Percentiles rank a stretch among this genome's conserved stretches.
phyloP scores from a whole-genome alignment of 2,329 filamentous ascomycete genomes.

The Sodiomyces alkalinus region DNA sequence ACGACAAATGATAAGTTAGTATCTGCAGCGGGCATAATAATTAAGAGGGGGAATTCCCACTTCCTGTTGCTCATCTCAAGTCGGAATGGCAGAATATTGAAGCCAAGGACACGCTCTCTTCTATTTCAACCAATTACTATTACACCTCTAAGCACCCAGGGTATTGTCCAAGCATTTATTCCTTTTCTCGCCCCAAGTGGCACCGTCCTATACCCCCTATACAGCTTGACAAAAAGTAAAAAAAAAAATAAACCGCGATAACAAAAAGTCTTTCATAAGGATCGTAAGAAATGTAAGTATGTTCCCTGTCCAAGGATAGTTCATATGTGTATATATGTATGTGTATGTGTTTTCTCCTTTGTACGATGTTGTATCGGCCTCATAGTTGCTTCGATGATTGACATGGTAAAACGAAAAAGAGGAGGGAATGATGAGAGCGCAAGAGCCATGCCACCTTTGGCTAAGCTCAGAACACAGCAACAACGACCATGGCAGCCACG shows the following conservation, averaged over 20 bases:
- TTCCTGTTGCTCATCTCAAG: too few relatives aligned
- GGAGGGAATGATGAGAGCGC: too few relatives aligned
- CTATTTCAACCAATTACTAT: slow-evolving; percentile 6
- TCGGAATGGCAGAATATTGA: too few relatives aligned
- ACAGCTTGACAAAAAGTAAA: slow-evolving; percentile 1
- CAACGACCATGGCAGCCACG: slow-evolving; percentile 26
- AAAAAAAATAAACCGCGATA: slow-evolving; percentile 8
- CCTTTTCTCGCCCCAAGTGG: slow-evolving; percentile 2
- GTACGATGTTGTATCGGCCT: slow-evolving; percentile 3
- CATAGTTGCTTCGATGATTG: slow-evolving; percentile 2
- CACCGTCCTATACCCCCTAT: slow-evolving; percentile 3
- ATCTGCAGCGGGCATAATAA: too few relatives aligned
- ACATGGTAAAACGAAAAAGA: slow-evolving; percentile 2
- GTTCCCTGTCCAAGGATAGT: too few relatives aligned
- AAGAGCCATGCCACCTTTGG: too few relatives aligned
- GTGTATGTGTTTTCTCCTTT: slow-evolving; percentile 7
- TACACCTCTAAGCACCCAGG: slow-evolving; percentile 7
- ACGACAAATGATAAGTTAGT: too few relatives aligned
- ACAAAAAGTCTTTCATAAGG: slow-evolving; percentile 29
- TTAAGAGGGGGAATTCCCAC: too few relatives aligned
- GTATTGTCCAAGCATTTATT: slow-evolving; percentile 6
- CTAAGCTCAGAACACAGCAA: slow-evolving; percentile 15
- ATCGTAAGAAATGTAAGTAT: too few relatives aligned
- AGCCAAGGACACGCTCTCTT: too few relatives aligned
- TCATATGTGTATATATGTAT: slow-evolving; percentile 11